Evolutionary conservation across 2,329 filamentous ascomycete genomes (phyloP).

Genomic region (Neonectria neomacrospora): DNA sequence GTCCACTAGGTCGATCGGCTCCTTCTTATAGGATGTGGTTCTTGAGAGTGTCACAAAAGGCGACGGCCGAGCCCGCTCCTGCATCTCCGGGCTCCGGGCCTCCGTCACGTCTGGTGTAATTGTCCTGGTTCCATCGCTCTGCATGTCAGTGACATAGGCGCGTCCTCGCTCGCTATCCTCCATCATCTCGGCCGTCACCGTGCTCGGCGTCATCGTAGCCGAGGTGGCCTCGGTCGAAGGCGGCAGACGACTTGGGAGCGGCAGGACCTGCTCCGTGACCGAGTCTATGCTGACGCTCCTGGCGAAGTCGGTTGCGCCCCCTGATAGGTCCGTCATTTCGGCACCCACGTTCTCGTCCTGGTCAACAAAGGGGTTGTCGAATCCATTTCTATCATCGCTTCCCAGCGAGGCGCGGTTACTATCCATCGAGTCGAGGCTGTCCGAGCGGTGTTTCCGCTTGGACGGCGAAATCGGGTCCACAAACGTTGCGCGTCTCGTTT

Average conservation of each 20-base stretch:
- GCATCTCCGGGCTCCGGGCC: conserved; percentile 57
- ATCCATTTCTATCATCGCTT: conserved; percentile 51
- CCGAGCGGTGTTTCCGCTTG: conserved; percentile 58
- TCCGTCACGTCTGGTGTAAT: conserved; percentile 35
- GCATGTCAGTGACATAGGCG: background rate
- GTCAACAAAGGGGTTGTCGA: conserved; percentile 48
- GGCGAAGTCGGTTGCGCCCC: conserved; percentile 24
- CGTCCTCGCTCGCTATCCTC: conserved; percentile 16
- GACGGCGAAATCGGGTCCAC: conserved; percentile 57
- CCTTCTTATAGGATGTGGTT: conserved; percentile 37
- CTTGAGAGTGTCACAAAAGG: conserved; percentile 40
- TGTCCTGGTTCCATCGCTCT: conserved; percentile 17
- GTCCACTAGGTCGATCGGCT: conserved; percentile 47
- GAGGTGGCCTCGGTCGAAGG: conserved; percentile 39
- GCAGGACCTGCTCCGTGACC: conserved; percentile 26
- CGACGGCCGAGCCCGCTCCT: conserved; percentile 51
- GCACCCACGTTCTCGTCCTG: conserved; percentile 37
- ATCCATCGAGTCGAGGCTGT: conserved; percentile 60
- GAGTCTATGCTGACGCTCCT: conserved; percentile 32
- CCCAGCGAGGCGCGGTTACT: conserved; percentile 58
- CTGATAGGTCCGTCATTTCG: conserved; percentile 44
- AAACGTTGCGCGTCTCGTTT: conserved; percentile 33
- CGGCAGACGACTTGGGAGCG: conserved; percentile 25
- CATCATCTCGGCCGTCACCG: conserved; percentile 37
- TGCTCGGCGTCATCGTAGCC: conserved; percentile 41